A percentile compares a stretch with the other conserved stretches of the same genome.
These are phyloP conservation scores for Oryza glaberrima DNA, from an alignment of 176 grass and related monocot species.

Conservation along the genomic window DNA sequence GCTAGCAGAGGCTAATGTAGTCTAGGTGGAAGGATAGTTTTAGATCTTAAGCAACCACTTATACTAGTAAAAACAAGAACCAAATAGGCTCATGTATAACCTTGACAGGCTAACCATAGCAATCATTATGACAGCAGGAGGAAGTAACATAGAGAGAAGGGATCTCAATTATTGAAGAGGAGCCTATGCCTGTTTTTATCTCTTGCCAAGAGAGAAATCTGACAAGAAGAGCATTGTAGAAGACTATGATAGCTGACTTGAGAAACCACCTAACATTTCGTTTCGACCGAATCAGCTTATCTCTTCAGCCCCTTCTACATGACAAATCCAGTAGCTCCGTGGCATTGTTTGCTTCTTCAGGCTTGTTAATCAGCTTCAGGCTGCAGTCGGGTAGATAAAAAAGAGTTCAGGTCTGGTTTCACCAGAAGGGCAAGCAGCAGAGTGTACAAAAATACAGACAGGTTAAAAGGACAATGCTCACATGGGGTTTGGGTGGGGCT, in stretches of 20 bases:
- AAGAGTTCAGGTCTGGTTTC: background rate
- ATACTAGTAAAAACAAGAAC: slow-evolving; percentile 32
- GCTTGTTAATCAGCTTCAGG: slow-evolving; percentile 5
- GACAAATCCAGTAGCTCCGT: slow-evolving; percentile 4
- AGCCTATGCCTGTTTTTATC: slow-evolving; percentile 29
- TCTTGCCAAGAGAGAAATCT: slow-evolving; percentile 11
- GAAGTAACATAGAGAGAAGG: slow-evolving; percentile 32
- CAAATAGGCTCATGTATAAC: slow-evolving; percentile 27
- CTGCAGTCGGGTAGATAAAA: slow-evolving; percentile 4
- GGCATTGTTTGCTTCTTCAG: slow-evolving; percentile 14
- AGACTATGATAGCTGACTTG: slow-evolving; percentile 37
- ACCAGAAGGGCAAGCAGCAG: too few species aligned
- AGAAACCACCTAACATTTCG: slow-evolving; percentile 26
- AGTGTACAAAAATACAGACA: too few species aligned
- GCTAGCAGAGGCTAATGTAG: slow-evolving; percentile 22
- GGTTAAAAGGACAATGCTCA: slow-evolving; percentile 29
- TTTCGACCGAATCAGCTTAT: slow-evolving; percentile 34
- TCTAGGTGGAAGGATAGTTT: slow-evolving; percentile 6
- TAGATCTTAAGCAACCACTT: slow-evolving; percentile 31
- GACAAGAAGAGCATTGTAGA: slow-evolving; percentile 14
- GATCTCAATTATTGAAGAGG: slow-evolving; percentile 51
- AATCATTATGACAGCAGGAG: slow-evolving; percentile 33
- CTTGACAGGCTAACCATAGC: slow-evolving; percentile 24
- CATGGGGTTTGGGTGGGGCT: slow-evolving; percentile 35
- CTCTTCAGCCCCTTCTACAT: slow-evolving; percentile 28